These are phyloP conservation scores for Hansenula sp. DNA, from an alignment of 1,139 yeast genomes.

Conservation along the genomic window DNA sequence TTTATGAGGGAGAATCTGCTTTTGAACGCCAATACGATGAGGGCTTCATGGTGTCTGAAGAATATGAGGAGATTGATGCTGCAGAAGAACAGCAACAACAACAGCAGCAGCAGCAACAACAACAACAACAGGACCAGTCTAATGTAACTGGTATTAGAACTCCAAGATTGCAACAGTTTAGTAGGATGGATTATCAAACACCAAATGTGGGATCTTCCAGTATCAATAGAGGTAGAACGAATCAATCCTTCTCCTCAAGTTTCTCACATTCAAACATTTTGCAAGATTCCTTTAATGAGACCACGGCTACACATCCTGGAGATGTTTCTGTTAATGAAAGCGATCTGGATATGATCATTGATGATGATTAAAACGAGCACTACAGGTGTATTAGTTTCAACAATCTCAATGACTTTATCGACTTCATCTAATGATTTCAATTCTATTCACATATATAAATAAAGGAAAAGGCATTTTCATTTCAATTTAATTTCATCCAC, in stretches of 20 bases:
- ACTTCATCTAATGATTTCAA: not conserved
- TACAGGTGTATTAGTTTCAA: not conserved
- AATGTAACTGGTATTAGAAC: not conserved
- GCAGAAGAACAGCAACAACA: constrained; percentile 1
- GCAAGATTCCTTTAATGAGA: constrained; percentile 1
- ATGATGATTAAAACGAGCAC: constrained; percentile 21
- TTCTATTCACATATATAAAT: too few species aligned
- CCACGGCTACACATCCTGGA: constrained; percentile 5
- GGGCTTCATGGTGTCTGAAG: constrained; percentile 29
- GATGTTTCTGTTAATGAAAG: constrained; percentile 30
- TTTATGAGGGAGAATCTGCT: constrained; percentile 21
- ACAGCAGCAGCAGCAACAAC: not conserved
- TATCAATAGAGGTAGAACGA: not conserved
- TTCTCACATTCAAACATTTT: not conserved
- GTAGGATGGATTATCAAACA: not conserved
- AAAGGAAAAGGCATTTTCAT: not conserved
- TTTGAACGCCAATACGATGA: constrained; percentile 27
- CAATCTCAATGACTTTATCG: too few species aligned
- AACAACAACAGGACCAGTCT: not conserved
- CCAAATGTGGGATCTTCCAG: not conserved
- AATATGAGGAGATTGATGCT: constrained; percentile 17
- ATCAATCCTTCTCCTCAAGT: constrained; percentile 1
- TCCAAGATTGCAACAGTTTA: not conserved
- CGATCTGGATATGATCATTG: constrained; percentile 50
- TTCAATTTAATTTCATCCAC: constrained; percentile 56